These are phyloP conservation scores for Phoenix dactylifera DNA, from an alignment of 176 grass and related monocot genomes.

Conservation along the genomic window DNA sequence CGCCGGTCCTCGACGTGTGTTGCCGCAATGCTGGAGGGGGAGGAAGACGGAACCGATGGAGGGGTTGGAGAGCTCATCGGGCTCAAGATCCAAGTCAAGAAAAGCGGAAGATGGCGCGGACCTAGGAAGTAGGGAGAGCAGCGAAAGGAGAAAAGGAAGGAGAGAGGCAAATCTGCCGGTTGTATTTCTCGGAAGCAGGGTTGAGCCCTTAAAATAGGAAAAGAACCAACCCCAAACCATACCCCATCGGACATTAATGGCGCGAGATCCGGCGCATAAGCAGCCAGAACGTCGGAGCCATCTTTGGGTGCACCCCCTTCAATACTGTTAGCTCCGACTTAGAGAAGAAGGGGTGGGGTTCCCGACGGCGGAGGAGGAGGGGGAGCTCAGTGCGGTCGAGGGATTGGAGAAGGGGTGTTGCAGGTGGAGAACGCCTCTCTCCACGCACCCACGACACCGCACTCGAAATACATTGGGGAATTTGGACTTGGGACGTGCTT, in stretches of 20 bases:
- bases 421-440: no score
- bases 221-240: neutral
- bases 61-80: slow-evolving; percentile 31
- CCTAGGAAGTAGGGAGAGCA: neutral
- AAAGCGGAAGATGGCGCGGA: neutral
- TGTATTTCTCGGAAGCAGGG: slow-evolving; percentile 10
- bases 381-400: no score
- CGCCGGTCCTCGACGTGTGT: slow-evolving; percentile 21
- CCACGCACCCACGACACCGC: no score
- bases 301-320: slow-evolving; percentile 57
- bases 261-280: slow-evolving; percentile 51
- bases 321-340: slow-evolving; percentile 63
- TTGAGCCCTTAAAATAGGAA: slow-evolving; percentile 3
- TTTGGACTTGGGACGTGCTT: no score
- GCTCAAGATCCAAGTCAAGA: slow-evolving; percentile 31
- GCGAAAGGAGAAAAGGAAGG: neutral
- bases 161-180: slow-evolving; percentile 30
- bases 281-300: slow-evolving; percentile 74
- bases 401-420: no score
- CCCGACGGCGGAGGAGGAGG: slow-evolving; percentile 36
- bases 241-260: slow-evolving; percentile 96
- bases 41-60: slow-evolving; percentile 43
- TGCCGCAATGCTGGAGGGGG: slow-evolving; percentile 27
- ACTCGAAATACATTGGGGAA: no score
- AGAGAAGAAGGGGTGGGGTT: slow-evolving; percentile 50